These are phyloP conservation scores for Sclerotinia minor DNA, from an alignment of 2,329 filamentous ascomycete species.

Conservation along the genomic window DNA sequence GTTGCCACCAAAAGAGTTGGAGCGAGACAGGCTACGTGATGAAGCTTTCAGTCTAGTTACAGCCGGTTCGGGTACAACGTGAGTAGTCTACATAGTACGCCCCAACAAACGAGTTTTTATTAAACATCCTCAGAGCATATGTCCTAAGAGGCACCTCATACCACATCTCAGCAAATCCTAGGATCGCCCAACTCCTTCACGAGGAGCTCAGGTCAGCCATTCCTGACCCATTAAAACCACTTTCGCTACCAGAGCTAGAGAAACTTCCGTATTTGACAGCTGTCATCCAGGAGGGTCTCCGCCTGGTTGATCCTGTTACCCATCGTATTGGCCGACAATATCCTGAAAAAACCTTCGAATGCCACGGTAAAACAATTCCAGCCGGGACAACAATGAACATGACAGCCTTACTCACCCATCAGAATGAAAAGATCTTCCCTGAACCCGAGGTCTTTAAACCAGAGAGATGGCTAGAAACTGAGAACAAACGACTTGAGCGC, in stretches of 20 bases:
- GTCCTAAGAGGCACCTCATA: slow-evolving; percentile 42
- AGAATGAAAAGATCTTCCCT: slow-evolving; percentile 39
- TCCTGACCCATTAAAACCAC: slow-evolving; percentile 1
- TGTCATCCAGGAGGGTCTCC: slow-evolving; percentile 40
- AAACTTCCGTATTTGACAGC: slow-evolving; percentile 36
- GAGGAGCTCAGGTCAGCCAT: slow-evolving; percentile 39
- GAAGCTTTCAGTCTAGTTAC: slow-evolving; percentile 40
- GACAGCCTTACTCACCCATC: slow-evolving; percentile 42
- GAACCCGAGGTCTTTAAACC: slow-evolving; percentile 39
- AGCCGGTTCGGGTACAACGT: slow-evolving; percentile 44
- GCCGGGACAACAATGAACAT: slow-evolving; percentile 44
- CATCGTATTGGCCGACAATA: slow-evolving; percentile 10
- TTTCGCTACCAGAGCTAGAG: slow-evolving; percentile 27
- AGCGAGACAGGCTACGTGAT: slow-evolving; percentile 36
- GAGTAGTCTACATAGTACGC: not conserved
- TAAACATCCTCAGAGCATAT: slow-evolving; percentile 27
- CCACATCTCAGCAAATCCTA: slow-evolving; percentile 42
- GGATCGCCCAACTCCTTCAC: slow-evolving; percentile 37
- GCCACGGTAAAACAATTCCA: slow-evolving; percentile 23
- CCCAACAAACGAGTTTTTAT: not conserved
- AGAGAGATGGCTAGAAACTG: slow-evolving; percentile 44
- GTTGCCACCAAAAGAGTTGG: slow-evolving; percentile 42
- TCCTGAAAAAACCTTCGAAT: not conserved
- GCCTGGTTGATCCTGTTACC: slow-evolving; percentile 20
- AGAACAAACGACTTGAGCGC: slow-evolving; percentile 33